Base-by-base conservation (phyloP, 805 yeast species). In the Teunomyces barrocoloradensis region DNA sequence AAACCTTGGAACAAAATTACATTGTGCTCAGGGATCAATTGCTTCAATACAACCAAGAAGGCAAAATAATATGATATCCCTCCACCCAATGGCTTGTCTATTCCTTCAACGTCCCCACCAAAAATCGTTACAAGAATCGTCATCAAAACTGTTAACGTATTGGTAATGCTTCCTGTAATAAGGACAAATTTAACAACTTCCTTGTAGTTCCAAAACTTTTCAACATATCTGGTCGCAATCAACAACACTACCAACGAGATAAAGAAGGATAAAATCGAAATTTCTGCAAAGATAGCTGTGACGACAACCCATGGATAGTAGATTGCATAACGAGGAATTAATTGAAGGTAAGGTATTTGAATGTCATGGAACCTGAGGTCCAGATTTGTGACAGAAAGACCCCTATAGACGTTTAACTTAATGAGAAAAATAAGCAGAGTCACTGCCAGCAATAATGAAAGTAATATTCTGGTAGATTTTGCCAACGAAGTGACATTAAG, bases 271-370 rank as follows among this genome's bases (percentile, higher is more conserved):
- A 79, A 57, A 2, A 79, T 42, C 6, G 79, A 66, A 5, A 75
- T 73, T 57, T 85, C 90, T 2, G 85, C 79, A 59, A 84, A 82
- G n/a, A 85, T 78, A 0, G 88, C 75, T 2, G 84, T 74, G 25
- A 79, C 59, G 2, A 85, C 55, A 0, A 85, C 85, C 85, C 87
- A 81, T 4, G 90, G 90, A 51, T 80, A 71, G 45, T 65, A 69
- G 3, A 83, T 54, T 0, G 82, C 72, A 44, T 74, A 69, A 21
- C 74, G 64, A 10, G 92, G 91, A 5, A 86, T 78, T 63, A 86
- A 69, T 64, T 87, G 89, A 36, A 86, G 56, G 33, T 67, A 67
- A 1, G 87, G 89, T 5, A 82, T 76, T 15, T 71, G 60, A 28
- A 84, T 68, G 27, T 71, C 69, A 38, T 68, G 69, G 48, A 74